These are phyloP conservation scores for Phytophthora kernoviae DNA, from an alignment of 352 stramenopile species.

Conservation along the genomic window DNA sequence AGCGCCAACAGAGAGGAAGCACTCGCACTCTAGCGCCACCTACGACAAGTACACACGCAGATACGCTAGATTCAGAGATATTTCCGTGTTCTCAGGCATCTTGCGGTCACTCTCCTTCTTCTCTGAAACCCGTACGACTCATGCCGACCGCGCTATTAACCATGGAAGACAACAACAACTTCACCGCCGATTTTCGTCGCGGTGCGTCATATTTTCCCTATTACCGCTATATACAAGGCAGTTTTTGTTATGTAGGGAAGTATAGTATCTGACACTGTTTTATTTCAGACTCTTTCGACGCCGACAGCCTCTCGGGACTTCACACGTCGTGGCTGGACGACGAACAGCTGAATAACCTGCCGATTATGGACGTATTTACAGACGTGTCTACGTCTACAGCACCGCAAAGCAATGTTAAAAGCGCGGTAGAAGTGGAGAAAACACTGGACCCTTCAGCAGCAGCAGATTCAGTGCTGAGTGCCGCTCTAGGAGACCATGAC, in stretches of 20 bases:
- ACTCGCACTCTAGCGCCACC: constrained; percentile 2
- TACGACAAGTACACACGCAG: constrained; percentile 3
- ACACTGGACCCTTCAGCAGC: constrained; percentile 36
- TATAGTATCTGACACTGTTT: background rate
- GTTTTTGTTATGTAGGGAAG: background rate
- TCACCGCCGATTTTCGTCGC: constrained; percentile 17
- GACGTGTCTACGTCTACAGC: constrained; percentile 27
- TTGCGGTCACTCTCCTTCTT: constrained; percentile 3
- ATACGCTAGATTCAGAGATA: background rate
- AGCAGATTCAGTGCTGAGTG: constrained; percentile 45
- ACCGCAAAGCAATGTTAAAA: constrained; percentile 23
- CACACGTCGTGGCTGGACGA: constrained; percentile 55
- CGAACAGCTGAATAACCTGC: constrained; percentile 45
- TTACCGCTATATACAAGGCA: background rate
- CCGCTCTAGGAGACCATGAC: constrained; percentile 33
- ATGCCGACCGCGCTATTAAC: constrained; percentile 31
- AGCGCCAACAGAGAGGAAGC: background rate
- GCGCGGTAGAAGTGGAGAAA: constrained; percentile 22
- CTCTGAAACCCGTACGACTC: constrained; percentile 8
- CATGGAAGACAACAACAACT: constrained; percentile 38
- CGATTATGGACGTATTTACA: constrained; percentile 37
- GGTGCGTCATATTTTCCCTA: constrained; percentile 16
- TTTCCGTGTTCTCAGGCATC: constrained; percentile 2
- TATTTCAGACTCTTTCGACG: constrained; percentile 32
- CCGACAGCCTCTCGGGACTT: constrained; percentile 36